Base-by-base conservation (phyloP, 2,329 filamentous ascomycete species). In the Westerdykella sp. region DNA sequence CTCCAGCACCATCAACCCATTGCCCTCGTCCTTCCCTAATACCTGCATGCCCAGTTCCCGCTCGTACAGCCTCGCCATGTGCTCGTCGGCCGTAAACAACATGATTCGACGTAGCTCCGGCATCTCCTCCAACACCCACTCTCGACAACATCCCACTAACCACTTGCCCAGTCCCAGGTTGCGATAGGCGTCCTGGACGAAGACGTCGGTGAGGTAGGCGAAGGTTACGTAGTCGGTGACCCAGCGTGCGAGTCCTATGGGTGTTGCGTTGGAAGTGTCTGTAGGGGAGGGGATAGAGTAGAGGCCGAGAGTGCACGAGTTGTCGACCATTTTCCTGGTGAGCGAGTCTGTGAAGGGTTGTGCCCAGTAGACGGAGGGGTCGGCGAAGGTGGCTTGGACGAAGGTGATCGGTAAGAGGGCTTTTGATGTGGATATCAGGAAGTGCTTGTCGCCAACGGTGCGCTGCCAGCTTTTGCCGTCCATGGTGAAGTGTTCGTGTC, bases 221-320 rank as follows among this genome's bases (percentile, higher is more conserved):
- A 86, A 79, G 0, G 83, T 84, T 37, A 80, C 74, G 54, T 78
- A 76, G 63, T 88, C 85, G 7, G 84, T 88, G 40, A 87, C 69
- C n/a, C 85, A 63, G 28, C 84, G 73, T 1, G 74, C 76, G 43
- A 83, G 72, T 1, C 80, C 81, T 39, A 84, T 69, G 52, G 73
- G 68, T n/a, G 62, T 59, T 18, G 9, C 54, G 57, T 21, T 39
- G 18, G 12, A 40, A 42, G 6, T 36, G 32, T 14, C 32, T 15
- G 32, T 35, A 3, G 32, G 32, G 12, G 43, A 34, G 7, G 45
- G 42, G 30, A 51, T 6, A 5, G 41, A 41, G 42, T 61, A 64
- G 6, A 67, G 36, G 6, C 57, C 65, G n/a, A 66, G 48, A 3
- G 55, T 62, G 42, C 58, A 61, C 5, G 58, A 62, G 40, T 63